Conservation (phyloP, 2,329 filamentous ascomycete species). For the Colletotrichum tanaceti region DNA sequence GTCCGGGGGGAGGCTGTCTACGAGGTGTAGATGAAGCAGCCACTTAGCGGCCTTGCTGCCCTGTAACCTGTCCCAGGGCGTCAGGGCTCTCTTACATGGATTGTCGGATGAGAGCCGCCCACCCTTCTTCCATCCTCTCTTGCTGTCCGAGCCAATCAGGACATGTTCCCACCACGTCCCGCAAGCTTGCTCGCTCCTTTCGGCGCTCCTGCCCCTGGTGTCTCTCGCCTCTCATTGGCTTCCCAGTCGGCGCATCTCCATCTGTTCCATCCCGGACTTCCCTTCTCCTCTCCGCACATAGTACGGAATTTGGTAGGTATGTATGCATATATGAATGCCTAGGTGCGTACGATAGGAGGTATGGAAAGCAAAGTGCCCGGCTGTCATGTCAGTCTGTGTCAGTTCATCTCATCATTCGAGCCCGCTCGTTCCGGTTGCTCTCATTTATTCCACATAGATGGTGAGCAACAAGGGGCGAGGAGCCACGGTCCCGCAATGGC, state of each 20-base stretch:
- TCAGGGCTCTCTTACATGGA: conserved; percentile 20
- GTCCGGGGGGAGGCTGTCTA: conserved; percentile 13
- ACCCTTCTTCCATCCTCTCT: not conserved
- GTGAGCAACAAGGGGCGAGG: not conserved
- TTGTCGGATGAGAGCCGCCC: conserved; percentile 38
- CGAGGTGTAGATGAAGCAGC: conserved; percentile 30
- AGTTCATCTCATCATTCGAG: conserved; percentile 14
- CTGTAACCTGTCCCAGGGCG: not conserved
- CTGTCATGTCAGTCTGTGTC: conserved; percentile 12
- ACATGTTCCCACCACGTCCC: not conserved
- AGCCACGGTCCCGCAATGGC: not conserved
- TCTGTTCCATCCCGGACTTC: conserved; percentile 21
- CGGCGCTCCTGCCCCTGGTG: not conserved
- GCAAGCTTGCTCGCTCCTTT: not conserved
- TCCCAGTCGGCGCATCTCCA: conserved; percentile 5
- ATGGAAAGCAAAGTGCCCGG: not conserved
- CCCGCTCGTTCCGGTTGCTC: not conserved
- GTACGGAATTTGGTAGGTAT: too few species aligned
- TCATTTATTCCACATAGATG: not conserved
- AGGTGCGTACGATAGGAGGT: too few species aligned
- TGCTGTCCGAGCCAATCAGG: conserved; percentile 8
- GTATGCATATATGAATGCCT: too few species aligned
- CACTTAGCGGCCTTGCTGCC: conserved; percentile 21
- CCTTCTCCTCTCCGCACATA: conserved; percentile 23
- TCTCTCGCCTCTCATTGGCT: conserved; percentile 19